Evolutionary conservation across 2,329 filamentous ascomycete genomes (phyloP).

Genomic region (Graphilbum sp.): DNA sequence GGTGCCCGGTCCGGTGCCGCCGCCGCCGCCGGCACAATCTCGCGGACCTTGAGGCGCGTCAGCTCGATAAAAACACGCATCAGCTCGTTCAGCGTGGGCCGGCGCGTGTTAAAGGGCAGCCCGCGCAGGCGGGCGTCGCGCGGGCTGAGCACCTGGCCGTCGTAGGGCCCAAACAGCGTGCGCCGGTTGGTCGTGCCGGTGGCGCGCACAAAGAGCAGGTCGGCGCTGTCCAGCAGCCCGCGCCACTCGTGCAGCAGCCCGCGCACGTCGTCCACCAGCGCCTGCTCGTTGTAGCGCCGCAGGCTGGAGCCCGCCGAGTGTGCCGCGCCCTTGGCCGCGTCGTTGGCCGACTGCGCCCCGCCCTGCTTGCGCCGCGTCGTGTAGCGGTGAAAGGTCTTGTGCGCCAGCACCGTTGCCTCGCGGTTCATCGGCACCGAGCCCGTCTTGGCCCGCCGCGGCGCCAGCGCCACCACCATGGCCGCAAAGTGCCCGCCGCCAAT

Average conservation of each 20-base stretch:
- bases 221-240: slow-evolving; percentile 63
- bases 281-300: slow-evolving; percentile 86
- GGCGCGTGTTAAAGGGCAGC: slow-evolving; percentile 83
- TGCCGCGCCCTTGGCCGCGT: slow-evolving; percentile 82
- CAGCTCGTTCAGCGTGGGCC: slow-evolving; percentile 85
- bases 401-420: slow-evolving; percentile 74
- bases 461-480: slow-evolving; percentile 82
- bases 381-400: slow-evolving; percentile 97
- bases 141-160: slow-evolving; percentile 64
- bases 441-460: slow-evolving; percentile 60
- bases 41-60: slow-evolving; percentile 72
- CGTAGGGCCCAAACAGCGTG: slow-evolving; percentile 82
- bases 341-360: slow-evolving; percentile 85
- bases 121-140: slow-evolving; percentile 69
- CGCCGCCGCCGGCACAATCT: slow-evolving; percentile 70
- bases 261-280: slow-evolving; percentile 76
- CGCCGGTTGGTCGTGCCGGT: slow-evolving; percentile 74
- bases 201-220: slow-evolving; percentile 77
- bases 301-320: slow-evolving; percentile 86
- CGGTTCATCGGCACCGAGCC: slow-evolving; percentile 57
- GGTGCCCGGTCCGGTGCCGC: slow-evolving; percentile 74
- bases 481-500: slow-evolving; percentile 96
- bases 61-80: slow-evolving; percentile 92
- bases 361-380: slow-evolving; percentile 93
- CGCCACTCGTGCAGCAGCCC: slow-evolving; percentile 74